Percentiles rank a stretch among this genome's conserved stretches.
phyloP scores from a whole-genome alignment of 2,329 filamentous ascomycete species.

The Alternaria hordeiaustralica region DNA sequence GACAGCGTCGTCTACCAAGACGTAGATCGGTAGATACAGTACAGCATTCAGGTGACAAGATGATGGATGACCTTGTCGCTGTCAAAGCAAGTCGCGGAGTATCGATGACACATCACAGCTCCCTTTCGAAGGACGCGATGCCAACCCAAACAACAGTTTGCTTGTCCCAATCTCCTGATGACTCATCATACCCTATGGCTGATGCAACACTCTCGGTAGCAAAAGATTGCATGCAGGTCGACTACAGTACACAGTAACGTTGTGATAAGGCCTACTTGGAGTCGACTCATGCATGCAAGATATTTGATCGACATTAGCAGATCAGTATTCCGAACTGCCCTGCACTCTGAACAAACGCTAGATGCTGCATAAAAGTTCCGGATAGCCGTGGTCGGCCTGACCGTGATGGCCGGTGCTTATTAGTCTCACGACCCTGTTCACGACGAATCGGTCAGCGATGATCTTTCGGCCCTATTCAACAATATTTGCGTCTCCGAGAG shows the following conservation, averaged over 20 bases:
- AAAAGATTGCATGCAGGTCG: background rate
- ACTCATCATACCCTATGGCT: background rate
- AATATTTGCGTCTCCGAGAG: background rate
- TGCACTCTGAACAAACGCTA: background rate
- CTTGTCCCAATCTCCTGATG: background rate
- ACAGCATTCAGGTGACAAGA: background rate
- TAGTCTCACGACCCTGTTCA: background rate
- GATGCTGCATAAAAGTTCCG: background rate
- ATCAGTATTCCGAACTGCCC: background rate
- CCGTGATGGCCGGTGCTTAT: background rate
- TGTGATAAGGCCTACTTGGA: background rate
- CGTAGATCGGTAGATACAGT: background rate
- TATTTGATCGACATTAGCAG: constrained; percentile 2
- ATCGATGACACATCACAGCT: background rate
- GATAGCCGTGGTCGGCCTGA: constrained; percentile 1
- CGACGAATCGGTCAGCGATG: background rate
- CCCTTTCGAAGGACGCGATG: background rate
- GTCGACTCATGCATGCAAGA: background rate
- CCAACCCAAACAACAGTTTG: background rate
- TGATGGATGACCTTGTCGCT: background rate
- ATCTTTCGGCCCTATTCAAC: background rate
- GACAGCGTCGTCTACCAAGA: background rate
- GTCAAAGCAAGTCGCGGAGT: background rate
- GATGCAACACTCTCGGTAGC: background rate
- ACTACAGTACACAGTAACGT: background rate